A percentile compares a stretch with the other conserved stretches of the same genome.
phyloP scores from a whole-genome alignment of 495 filamentous ascomycete species.

The Penicillium odoratum region DNA sequence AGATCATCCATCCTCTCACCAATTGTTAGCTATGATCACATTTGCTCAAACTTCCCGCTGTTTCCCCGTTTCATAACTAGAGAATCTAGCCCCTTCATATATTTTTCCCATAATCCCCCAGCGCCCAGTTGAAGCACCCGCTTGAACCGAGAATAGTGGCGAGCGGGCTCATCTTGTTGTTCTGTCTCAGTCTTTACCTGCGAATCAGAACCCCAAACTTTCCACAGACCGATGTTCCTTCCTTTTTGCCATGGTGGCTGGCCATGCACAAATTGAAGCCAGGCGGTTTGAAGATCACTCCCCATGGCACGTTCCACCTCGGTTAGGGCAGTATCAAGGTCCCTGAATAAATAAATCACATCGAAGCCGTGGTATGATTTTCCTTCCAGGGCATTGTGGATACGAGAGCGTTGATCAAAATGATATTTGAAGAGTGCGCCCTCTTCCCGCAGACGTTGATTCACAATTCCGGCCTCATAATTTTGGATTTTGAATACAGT shows the following conservation, averaged over 20 bases:
- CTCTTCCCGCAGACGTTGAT: conserved; percentile 7
- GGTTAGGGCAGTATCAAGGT: conserved; percentile 8
- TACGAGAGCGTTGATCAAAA: conserved; percentile 16
- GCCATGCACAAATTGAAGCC: conserved; percentile 12
- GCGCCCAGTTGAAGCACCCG: conserved; percentile 1
- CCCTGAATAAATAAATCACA: conserved; percentile 14
- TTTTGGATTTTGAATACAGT: conserved; percentile 16
- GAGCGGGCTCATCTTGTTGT: conserved; percentile 8
- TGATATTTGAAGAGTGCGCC: conserved; percentile 16
- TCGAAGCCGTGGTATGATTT: conserved; percentile 15
- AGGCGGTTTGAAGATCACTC: conserved; percentile 4
- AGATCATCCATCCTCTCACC: background rate
- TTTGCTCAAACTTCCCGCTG: conserved; percentile 3
- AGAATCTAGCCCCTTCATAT: conserved; percentile 6
- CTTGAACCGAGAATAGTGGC: conserved; percentile 12
- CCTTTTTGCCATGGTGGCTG: conserved; percentile 9
- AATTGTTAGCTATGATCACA: no score
- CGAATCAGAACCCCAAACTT: conserved; percentile 15
- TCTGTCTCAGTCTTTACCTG: conserved; percentile 12
- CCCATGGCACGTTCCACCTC: conserved; percentile 9
- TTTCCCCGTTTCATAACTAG: conserved; percentile 14
- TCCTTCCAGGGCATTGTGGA: conserved; percentile 8
- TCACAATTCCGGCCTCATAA: conserved; percentile 11
- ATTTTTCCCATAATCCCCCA: conserved; percentile 11
- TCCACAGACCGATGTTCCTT: conserved; percentile 3